Evolutionary conservation across 2,329 filamentous ascomycete genomes (phyloP), one percentile per base, ranked within the genome.

Genomic region (Niveomyces coronatus): DNA sequence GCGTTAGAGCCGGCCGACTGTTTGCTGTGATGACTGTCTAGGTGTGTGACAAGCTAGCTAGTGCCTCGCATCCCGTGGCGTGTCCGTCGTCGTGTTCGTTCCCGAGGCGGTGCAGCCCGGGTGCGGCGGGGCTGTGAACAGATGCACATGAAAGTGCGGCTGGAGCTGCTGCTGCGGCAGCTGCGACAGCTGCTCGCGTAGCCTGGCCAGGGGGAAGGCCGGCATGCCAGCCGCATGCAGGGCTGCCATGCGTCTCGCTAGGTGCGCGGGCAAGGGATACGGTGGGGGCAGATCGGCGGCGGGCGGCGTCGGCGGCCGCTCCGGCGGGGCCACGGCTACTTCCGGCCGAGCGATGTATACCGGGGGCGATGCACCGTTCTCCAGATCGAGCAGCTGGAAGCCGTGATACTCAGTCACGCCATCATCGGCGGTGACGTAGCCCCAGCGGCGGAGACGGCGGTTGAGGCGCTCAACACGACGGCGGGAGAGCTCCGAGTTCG

Each of bases 361-460:
- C 10, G 37, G 37, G n/a, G 37, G 37, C n/a, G 30, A 16, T 3
- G 31, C 23, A 11, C 37, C 37, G 10, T 18, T 19, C 18, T 23
- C 37, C 30, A 33, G 22, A 11, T 39, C 37, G 11, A 30, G 37
- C 17, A 33, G 23, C 31, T 39, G 37, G n/a, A 32, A n/a, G 7
- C 29, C 36, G 36, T 24, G 13, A n/a, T 14, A 15, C 20, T 37
- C 36, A 9, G 14, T 13, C 28, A 23, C 14, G 16, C 22, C n/a
- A n/a, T 24, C 22, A 11, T 33, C 30, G 1, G 37, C 19, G 3
- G 31, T 20, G n/a, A 11, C 11, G 30, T 39, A 33, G 18, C 37
- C 37, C 11, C 30, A 22, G 24, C 31, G 37, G n/a, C 31, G 31
- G 14, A 39, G 30, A 15, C 37, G 37, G 17, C 18, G 36, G 36